phyloP scores from a whole-genome alignment of 2,329 filamentous ascomycete species.

The Pseudogymnoascus sp. region DNA sequence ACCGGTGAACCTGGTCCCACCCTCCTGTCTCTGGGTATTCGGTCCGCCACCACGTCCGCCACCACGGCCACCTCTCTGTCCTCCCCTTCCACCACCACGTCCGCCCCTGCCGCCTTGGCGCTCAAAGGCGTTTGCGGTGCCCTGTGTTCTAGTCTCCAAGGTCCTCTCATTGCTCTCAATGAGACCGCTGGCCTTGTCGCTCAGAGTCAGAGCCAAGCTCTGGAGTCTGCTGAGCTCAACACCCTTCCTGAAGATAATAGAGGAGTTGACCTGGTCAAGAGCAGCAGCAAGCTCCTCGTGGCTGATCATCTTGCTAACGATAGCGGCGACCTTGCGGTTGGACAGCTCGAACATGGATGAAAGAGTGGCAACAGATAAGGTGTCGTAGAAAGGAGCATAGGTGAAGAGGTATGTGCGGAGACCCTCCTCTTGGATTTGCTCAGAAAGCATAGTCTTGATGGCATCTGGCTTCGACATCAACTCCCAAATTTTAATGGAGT shows the following conservation, averaged over 20 bases:
- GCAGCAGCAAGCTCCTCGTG: constrained; percentile 96
- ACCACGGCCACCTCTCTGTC: constrained; percentile 52
- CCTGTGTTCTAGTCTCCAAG: constrained; percentile 92
- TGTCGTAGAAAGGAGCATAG: constrained; percentile 98
- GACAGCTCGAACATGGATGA: constrained; percentile 93
- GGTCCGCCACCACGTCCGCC: constrained; percentile 53
- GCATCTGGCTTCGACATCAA: constrained; percentile 86
- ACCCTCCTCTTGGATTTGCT: constrained; percentile 98
- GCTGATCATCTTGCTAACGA: constrained; percentile 99
- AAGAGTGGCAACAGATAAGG: constrained; percentile 76
- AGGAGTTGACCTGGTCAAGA: constrained; percentile 93
- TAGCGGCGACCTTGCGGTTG: constrained; percentile 81
- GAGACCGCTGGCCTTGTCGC: constrained; percentile 90
- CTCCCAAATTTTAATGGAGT: constrained; percentile 99
- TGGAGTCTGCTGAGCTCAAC: constrained; percentile 95
- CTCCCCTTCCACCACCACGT: constrained; percentile 60
- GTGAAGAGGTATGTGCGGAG: constrained; percentile 98
- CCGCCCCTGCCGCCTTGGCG: constrained; percentile 74
- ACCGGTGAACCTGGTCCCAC: constrained; percentile 74
- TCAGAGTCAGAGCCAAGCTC: constrained; percentile 85
- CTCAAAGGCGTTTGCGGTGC: constrained; percentile 92
- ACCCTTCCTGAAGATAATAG: constrained; percentile 98
- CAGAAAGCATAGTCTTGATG: constrained; percentile 95
- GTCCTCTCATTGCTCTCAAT: constrained; percentile 98
- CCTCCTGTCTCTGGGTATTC: constrained; percentile 57